Evolutionary conservation across 163 green algal genomes (phyloP).

Genomic region (Picocystis sp.): DNA sequence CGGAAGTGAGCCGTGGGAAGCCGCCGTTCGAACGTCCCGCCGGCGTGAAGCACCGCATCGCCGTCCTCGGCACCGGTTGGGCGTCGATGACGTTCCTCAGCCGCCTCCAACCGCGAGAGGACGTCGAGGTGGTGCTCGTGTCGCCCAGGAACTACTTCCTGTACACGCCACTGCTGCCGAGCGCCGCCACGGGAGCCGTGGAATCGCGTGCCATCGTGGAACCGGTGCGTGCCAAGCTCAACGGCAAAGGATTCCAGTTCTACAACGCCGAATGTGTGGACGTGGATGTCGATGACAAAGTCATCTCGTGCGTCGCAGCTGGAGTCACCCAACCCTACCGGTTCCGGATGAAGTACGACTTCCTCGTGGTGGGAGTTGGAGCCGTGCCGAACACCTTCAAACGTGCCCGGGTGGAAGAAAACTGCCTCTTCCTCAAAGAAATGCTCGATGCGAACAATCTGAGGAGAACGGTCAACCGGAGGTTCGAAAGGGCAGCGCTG

Average conservation of each 20-base stretch:
- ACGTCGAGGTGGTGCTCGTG: slow-evolving; percentile 41
- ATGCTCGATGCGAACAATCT: slow-evolving; percentile 23
- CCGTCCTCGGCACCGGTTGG: slow-evolving; percentile 52
- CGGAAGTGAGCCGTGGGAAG: no score
- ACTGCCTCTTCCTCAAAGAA: slow-evolving; percentile 65
- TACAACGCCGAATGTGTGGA: slow-evolving; percentile 63
- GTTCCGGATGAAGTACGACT: slow-evolving; percentile 57
- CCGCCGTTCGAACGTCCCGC: no score
- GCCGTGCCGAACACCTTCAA: slow-evolving; percentile 87
- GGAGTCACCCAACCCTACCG: neutral
- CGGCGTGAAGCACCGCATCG: slow-evolving; percentile 23
- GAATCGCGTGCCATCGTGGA: slow-evolving; percentile 84
- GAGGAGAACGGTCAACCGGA: slow-evolving; percentile 13
- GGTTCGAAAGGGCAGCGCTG: slow-evolving; percentile 17
- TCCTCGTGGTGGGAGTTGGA: slow-evolving; percentile 64
- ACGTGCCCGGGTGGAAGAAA: slow-evolving; percentile 63
- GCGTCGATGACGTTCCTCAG: slow-evolving; percentile 43
- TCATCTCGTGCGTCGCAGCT: neutral
- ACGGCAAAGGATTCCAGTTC: slow-evolving; percentile 54
- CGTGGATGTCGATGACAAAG: slow-evolving; percentile 46
- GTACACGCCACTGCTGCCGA: slow-evolving; percentile 66
- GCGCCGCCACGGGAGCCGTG: slow-evolving; percentile 63
- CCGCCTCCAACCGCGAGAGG: slow-evolving; percentile 19
- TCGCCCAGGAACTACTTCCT: slow-evolving; percentile 82
- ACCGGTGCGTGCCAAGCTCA: slow-evolving; percentile 59